A percentile compares a stretch with the other conserved stretches of the same genome.
These are phyloP conservation scores for Penicillium verrucosum DNA, from an alignment of 2,329 filamentous ascomycete genomes.

Conservation along the genomic window DNA sequence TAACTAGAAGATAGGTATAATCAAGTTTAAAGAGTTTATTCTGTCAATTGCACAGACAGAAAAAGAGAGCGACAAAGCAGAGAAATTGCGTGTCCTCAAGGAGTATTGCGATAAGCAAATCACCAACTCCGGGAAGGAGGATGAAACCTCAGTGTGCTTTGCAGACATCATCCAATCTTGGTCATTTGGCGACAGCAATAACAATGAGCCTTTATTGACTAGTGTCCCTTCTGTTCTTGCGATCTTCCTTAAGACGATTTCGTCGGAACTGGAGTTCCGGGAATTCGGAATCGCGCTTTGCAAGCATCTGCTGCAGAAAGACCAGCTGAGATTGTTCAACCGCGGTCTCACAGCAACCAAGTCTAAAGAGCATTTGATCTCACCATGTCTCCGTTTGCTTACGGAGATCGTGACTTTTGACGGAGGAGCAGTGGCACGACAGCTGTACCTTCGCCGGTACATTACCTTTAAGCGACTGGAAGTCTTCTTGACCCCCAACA, in stretches of 20 bases:
- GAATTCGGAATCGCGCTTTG: constrained; percentile 74
- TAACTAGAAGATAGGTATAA: constrained; percentile 34
- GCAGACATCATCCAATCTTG: constrained; percentile 82
- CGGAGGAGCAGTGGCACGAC: constrained; percentile 73
- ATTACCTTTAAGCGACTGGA: constrained; percentile 77
- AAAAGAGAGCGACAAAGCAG: constrained; percentile 35
- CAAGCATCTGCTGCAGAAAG: constrained; percentile 74
- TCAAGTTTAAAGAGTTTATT: constrained; percentile 46
- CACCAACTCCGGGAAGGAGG: constrained; percentile 45
- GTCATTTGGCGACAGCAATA: constrained; percentile 75
- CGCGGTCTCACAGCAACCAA: constrained; percentile 76
- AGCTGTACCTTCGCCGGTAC: constrained; percentile 73
- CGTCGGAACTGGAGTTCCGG: constrained; percentile 68
- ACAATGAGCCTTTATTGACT: constrained; percentile 77
- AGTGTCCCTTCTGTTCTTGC: constrained; percentile 77
- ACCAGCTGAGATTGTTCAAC: constrained; percentile 75
- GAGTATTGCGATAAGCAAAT: constrained; percentile 54
- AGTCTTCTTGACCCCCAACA: constrained; percentile 73
- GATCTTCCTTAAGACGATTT: constrained; percentile 74
- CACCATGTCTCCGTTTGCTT: constrained; percentile 79
- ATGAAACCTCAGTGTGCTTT: constrained; percentile 64
- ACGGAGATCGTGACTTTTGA: constrained; percentile 84
- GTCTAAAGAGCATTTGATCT: constrained; percentile 82
- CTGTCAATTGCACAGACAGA: constrained; percentile 37
- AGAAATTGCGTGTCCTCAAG: constrained; percentile 45